A percentile compares a stretch with the other conserved stretches of the same genome.
Evolutionary conservation across 768 basidiomycete genomes (phyloP).

Genomic region (Collybia nuda): DNA sequence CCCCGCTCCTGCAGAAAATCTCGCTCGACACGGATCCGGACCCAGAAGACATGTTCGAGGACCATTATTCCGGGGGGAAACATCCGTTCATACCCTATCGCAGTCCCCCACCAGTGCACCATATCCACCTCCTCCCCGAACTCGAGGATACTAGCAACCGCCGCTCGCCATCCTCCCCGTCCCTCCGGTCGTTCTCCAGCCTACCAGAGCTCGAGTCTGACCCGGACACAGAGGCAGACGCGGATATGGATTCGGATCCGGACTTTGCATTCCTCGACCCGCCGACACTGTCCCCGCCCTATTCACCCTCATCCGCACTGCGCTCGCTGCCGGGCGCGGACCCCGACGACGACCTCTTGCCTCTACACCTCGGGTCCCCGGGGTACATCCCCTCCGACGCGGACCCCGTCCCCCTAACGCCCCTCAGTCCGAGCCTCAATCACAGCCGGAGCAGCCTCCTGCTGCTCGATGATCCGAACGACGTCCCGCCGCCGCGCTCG

Average conservation of each 20-base stretch:
- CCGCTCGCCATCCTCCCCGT: conserved; percentile 16
- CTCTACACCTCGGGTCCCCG: neutral
- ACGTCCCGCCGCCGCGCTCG: conserved; percentile 36
- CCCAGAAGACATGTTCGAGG: neutral
- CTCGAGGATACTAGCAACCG: conserved; percentile 7
- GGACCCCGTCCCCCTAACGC: conserved; percentile 1
- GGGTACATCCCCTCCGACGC: neutral
- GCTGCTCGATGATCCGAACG: conserved; percentile 41
- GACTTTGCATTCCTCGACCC: no score
- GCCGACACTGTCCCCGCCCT: conserved; percentile 9
- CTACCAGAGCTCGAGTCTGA: conserved; percentile 26
- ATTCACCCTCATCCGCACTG: conserved; percentile 20
- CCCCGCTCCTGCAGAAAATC: conserved; percentile 8
- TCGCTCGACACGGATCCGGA: neutral
- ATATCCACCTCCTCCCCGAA: conserved; percentile 9
- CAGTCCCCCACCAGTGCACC: conserved; percentile 2
- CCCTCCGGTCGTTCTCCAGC: conserved; percentile 13
- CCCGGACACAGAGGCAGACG: conserved; percentile 10
- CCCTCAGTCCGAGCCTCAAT: conserved; percentile 11
- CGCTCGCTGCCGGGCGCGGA: conserved; percentile 34
- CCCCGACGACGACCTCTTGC: conserved; percentile 23
- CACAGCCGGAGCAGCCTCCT: conserved; percentile 26
- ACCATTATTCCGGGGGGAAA: neutral
- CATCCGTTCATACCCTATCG: neutral
- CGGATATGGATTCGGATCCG: no score